Percentiles rank a stretch among this genome's conserved stretches.
Evolutionary conservation across 306 rosid species (phyloP).

Genomic region (Cyamopsis tetragonoloba): DNA sequence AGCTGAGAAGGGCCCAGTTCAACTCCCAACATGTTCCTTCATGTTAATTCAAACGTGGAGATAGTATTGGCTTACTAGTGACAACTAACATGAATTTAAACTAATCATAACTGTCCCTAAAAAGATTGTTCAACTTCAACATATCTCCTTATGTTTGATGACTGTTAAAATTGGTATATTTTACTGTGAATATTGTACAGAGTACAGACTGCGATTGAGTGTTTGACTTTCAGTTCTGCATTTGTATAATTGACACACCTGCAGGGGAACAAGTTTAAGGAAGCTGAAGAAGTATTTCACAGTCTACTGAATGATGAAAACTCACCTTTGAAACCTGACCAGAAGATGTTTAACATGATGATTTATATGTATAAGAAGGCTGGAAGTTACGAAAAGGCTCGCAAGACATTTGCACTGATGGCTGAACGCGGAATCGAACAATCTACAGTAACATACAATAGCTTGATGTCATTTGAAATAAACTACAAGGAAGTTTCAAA

Average conservation of each 20-base stretch:
- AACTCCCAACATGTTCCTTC: background rate
- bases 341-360: constrained; percentile 94
- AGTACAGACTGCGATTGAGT: background rate
- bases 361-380: constrained; percentile 90
- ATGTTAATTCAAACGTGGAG: background rate
- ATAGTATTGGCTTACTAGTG: background rate
- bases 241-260: constrained; percentile 23
- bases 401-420: constrained; percentile 75
- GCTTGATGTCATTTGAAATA: constrained; percentile 89
- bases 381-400: constrained; percentile 83
- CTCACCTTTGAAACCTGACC: constrained; percentile 75
- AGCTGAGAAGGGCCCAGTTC: background rate
- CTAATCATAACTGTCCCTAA: background rate
- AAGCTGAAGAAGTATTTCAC: constrained; percentile 79
- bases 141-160: background rate
- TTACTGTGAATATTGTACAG: constrained; percentile 6
- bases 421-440: constrained; percentile 65
- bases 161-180: background rate
- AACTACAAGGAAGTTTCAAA: constrained; percentile 90
- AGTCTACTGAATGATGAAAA: constrained; percentile 64
- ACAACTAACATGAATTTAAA: background rate
- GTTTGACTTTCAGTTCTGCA: constrained; percentile 28
- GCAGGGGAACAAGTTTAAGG: constrained; percentile 74
- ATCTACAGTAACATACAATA: constrained; percentile 78
- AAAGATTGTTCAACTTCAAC: background rate